Evolutionary conservation across 164 flowering plant genomes (phyloP), one percentile per base, ranked within the genome.

Genomic region (Kingdonia uniflora): DNA sequence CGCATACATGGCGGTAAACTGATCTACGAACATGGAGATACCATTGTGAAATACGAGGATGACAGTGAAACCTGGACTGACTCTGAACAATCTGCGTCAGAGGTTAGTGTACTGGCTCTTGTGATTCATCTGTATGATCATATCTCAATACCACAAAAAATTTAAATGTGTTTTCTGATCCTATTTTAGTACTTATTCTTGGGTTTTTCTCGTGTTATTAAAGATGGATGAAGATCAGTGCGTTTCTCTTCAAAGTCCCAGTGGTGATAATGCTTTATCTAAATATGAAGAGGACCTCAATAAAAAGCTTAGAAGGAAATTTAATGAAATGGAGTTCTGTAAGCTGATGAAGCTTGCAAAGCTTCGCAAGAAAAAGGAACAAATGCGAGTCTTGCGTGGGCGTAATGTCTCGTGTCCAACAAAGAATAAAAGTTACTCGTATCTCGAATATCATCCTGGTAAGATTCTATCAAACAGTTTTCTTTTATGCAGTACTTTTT

Each of bases 371-470:
- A 68, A 51, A 14, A 1, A 51, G 44, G 21, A 55, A 15, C n/a
- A 54, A 10, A 7, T 40, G 10, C 61, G 63, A 67, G 37, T 56
- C 1, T 26, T 61, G 55, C 80, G 82, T 26, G 47, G 64, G 3
- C 37, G 59, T 19, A 33, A 6, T 19, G 29, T 17, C 51, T 2
- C 65, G 33, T 76, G 64, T 58, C 0, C 44, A 15, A 16, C 56
- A 22, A 55, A 43, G 1, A 2, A 0, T 38, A 5, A 11, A 1
- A 53, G 74, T 20, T 29, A 51, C 16, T 80, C 83, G 4, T 76
- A 73, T 70, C 74, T 78, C 43, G 76, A 74, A 44, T 23, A 35
- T 14, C 22, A 68, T 25, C 15, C 48, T 4, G 80, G 82, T 80
- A 47, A 66, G 71, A 54, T 59, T n/a, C n/a, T n/a, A n/a, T n/a